These are phyloP conservation scores for Solanum chaucha DNA, from an alignment of 257 asterid genomes.

Conservation along the genomic window DNA sequence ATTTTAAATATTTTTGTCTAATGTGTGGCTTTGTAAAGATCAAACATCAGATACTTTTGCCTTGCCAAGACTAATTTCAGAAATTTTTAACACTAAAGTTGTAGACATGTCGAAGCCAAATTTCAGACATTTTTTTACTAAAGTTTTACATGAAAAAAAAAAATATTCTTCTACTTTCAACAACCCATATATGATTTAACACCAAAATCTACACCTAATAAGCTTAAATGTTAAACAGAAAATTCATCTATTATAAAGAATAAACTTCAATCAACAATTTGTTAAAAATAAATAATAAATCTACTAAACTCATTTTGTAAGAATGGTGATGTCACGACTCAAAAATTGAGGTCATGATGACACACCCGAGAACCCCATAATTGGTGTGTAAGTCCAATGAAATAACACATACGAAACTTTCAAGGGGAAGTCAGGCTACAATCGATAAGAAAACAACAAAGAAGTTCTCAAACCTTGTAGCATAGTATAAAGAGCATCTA, in stretches of 20 bases:
- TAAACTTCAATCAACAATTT: not conserved
- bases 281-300: no score
- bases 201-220: not conserved
- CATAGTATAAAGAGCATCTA: no score
- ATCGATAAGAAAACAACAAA: not conserved
- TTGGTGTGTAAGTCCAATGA: not conserved
- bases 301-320: no score
- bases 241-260: not conserved
- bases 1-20: not conserved
- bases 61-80: no score
- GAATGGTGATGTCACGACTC: not conserved
- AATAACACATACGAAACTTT: not conserved
- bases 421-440: not conserved
- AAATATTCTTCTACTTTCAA: not conserved
- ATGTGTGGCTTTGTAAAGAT: not conserved
- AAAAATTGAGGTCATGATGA: not conserved
- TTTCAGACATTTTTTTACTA: not conserved
- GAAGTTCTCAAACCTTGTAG: not conserved
- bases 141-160: not conserved
- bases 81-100: no score
- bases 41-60: not conserved
- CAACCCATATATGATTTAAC: not conserved
- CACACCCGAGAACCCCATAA: not conserved
- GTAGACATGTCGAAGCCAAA: not conserved
- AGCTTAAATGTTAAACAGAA: not conserved